Evolutionary conservation across 805 yeast species (phyloP), one percentile per base, ranked within the genome.

Genomic region (Saccharomycopsis selenospora): DNA sequence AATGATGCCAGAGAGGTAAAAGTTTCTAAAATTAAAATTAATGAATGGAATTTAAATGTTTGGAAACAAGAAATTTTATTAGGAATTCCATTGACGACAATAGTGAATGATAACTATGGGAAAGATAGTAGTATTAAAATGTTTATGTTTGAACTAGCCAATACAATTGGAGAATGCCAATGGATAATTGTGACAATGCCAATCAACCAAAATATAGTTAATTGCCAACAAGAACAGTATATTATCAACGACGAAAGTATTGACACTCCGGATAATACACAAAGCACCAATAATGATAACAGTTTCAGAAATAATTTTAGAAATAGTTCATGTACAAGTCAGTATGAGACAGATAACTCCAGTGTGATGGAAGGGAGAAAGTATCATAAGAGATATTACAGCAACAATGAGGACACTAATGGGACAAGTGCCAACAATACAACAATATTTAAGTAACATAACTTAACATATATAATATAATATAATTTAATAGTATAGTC

Each of bases 61-160:
- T 68, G 71, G 71, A 66, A 67, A 49, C 62, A 65, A 41, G 71
- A 67, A 49, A 64, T 67, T 13, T 65, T 65, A 45, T 57, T 65
- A 50, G 66, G 66, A 4, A 46, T n/a, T n/a, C n/a, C n/a, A n/a
- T n/a, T n/a, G n/a, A n/a, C n/a, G n/a, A n/a, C n/a, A n/a, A n/a
- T n/a, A n/a, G n/a, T n/a, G n/a, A n/a, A n/a, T n/a, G n/a, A n/a
- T n/a, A n/a, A n/a, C n/a, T n/a, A n/a, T n/a, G n/a, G n/a, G n/a
- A n/a, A n/a, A n/a, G n/a, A n/a, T 33, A 20, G n/a, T 33, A 20
- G 61, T 59, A 25, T 56, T 66, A 41, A 62, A 62, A 66, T 69
- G 2, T 59, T 66, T 44, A 61, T 67, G 13, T 51, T 67, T 46
- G 66, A 66, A 51, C 51, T 67, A 26, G 65, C 67, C 3, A 60